Conservation (phyloP, 1,139 yeast species). For the Sugiyamaella neomexicana region DNA sequence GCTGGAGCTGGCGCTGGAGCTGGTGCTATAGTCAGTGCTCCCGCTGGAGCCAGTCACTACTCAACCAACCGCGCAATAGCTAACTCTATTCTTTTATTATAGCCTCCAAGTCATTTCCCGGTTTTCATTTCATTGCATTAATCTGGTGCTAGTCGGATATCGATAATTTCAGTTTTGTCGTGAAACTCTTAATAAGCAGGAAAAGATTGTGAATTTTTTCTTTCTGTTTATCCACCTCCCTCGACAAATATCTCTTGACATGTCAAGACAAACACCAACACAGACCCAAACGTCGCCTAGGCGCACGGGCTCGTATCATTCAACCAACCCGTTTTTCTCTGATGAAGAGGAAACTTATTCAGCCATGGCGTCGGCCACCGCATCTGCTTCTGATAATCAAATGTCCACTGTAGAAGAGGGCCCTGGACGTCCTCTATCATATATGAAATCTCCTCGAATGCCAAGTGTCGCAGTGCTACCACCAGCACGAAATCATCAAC, state of each 20-base stretch:
- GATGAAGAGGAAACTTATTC: constrained; percentile 1
- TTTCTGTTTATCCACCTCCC: background rate
- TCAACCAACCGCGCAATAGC: no score
- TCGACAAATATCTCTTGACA: no score
- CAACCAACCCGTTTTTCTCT: constrained; percentile 8
- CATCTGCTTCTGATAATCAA: constrained; percentile 1
- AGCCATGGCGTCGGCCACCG: background rate
- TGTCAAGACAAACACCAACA: background rate
- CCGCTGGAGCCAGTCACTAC: no score
- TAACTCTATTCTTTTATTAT: background rate
- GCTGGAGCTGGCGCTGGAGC: no score
- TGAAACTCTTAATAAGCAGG: no score
- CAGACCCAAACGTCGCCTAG: background rate
- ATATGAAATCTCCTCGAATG: constrained; percentile 3
- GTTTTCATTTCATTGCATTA: background rate
- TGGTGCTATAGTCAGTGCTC: no score
- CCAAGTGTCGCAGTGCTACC: constrained; percentile 10
- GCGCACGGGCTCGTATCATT: background rate
- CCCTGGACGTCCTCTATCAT: constrained; percentile 2
- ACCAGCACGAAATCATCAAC: no score
- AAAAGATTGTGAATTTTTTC: background rate
- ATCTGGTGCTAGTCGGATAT: background rate
- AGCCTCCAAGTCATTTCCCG: background rate
- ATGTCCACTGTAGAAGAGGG: constrained; percentile 6
- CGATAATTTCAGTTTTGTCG: background rate